phyloP scores from a whole-genome alignment of 306 rosid species.

The Trifolium dubium region DNA sequence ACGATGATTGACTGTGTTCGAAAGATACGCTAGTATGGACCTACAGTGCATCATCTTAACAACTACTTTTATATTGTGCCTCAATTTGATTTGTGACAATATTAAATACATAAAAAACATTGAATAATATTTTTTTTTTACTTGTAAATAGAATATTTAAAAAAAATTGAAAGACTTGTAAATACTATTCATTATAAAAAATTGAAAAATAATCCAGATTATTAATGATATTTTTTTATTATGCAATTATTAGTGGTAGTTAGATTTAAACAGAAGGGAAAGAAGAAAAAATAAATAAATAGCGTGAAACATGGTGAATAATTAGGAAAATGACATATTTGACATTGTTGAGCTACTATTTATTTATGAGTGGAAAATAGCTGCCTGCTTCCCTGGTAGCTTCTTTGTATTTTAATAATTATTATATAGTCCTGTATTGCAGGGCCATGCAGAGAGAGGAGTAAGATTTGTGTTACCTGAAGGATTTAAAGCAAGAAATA shows the following conservation, averaged over 20 bases:
- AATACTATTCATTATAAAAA: neutral
- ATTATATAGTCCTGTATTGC: constrained; percentile 27
- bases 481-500: constrained; percentile 50
- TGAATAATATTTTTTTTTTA: too few species aligned
- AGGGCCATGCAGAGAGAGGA: constrained; percentile 44
- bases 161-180: neutral
- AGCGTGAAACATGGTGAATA: neutral
- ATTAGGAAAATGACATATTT: constrained; percentile 34
- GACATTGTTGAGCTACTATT: neutral
- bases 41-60: too few species aligned
- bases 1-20: neutral
- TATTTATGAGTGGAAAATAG: constrained; percentile 31
- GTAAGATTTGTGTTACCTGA: constrained; percentile 47
- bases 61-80: too few species aligned
- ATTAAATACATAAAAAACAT: too few species aligned
- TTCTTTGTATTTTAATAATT: constrained; percentile 23
- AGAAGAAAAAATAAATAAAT: neutral
- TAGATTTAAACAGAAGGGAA: neutral
- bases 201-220: too few species aligned
- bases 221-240: too few species aligned
- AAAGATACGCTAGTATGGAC: too few species aligned
- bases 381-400: constrained; percentile 35
- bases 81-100: too few species aligned
- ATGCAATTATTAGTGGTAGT: neutral
- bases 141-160: too few species aligned